Base-by-base conservation (phyloP, 306 rosid species). In the Castanopsis chinensis region DNA sequence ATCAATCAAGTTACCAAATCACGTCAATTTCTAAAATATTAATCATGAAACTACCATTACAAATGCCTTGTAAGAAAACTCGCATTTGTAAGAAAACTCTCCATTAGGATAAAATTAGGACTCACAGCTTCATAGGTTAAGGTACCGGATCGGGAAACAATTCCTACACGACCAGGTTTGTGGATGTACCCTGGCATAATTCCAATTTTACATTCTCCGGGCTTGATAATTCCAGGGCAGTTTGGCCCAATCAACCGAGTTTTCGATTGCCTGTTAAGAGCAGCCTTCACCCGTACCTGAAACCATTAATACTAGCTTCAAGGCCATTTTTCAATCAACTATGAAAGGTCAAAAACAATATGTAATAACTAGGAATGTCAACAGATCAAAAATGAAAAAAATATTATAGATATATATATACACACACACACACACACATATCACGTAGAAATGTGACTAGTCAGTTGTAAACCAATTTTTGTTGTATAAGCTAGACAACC, bases 141-240 rank as follows among this genome's bases (percentile, higher is more conserved):
- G 86, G 99, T 96, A 58, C 99, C 99, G 78, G 99, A 96, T 69
- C 99, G 98, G 70, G 99, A 96, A 75, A 96, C 98, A 86, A 96
- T 96, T 89, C 98, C 99, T 7, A 96, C 51, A 69, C 99, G 93
- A 1, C 99, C 99, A 82, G 99, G 98, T 75, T 96, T 96, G 67
- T 96, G 99, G 77, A 96, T 96, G 82, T 96, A 96, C 13, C 99
- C 99, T 0, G 99, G 99, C 99, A 96, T 96, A 84, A 96, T 96
- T 86, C 99, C 99, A 13, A 96, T 96, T 96, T 96, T 96, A 80
- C 99, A 96, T 83, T 96, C 97, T 75, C 99, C 99, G 5, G 99
- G 99, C 93, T 96, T 96, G 89, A 96, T 96, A 78, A 96, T 90
- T 73, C 99, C 99, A 77, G 99, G 99, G 86, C 99, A 96, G 84